Base-by-base conservation (phyloP, 2,329 filamentous ascomycete species). In the Aschersonia sp. region DNA sequence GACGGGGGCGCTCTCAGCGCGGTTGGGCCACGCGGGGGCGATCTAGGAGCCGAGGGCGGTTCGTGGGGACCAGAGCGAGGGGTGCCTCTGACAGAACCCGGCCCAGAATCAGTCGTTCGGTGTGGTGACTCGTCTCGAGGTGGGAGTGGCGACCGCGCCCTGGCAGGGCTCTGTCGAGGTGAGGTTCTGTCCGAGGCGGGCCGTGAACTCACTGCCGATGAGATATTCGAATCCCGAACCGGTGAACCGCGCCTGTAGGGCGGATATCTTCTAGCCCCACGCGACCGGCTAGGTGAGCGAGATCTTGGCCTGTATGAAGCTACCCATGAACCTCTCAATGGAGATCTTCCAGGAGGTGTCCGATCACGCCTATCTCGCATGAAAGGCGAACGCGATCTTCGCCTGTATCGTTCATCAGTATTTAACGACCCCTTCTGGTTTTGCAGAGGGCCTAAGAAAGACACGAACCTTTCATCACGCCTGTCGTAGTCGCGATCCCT, bases 21-120 rank as follows among this genome's bases (percentile, higher is more conserved):
- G 10, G 74, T 73, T 31, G 75, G 75, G 0, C 73, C 75, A 46
- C 73, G 70, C 4, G 75, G 75, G 10, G 75, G 75, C 14, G 74
- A 76, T 52, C 65, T 64, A 11, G 58, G 52, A 32, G 56, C 52
- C 5, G 55, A 51, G 8, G 57, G 57, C 41, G 57, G 50, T 31
- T 58, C 66, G 48, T 54, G 59, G 37, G 50, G 59, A 31, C 48
- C 54, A 43, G 54, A 54, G 39, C 55, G 61, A 43, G 54, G 52
- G 5, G 54, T 47, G 12, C 66, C 63, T 49, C 60, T 59, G 29
- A 48, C 46, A 10, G 57, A 55, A 40, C 48, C 50, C 29, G 55
- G 49, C 5, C 55, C 54, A n/a, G 56, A 49, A 22, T 52, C 47
- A 41, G 51, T 50, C 30, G 49, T 48, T 40, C 59, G 58, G 48